A percentile compares a stretch with the other conserved stretches of the same genome.
phyloP scores from a whole-genome alignment of 2,329 filamentous ascomycete genomes.

The Didymella arachidicola region DNA sequence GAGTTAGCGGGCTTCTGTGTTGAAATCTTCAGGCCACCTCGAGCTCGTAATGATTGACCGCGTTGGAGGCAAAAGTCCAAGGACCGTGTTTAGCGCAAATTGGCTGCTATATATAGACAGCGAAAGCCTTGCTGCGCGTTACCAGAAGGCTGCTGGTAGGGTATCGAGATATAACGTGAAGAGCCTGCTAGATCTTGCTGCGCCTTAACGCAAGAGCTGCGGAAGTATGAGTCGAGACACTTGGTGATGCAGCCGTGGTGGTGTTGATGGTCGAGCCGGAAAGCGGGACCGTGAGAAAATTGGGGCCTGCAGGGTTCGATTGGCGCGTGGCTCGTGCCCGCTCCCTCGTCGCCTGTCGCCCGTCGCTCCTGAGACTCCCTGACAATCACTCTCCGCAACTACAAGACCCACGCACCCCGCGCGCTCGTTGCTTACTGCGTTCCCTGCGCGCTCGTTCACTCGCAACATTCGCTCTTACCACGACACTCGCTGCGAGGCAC shows the following conservation, averaged over 20 bases:
- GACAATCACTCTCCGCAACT: slow-evolving; percentile 35
- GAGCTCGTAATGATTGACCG: background rate
- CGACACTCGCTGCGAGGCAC: slow-evolving; percentile 7
- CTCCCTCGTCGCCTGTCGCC: slow-evolving; percentile 1
- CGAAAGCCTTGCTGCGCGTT: background rate
- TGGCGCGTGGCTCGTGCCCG: slow-evolving; percentile 5
- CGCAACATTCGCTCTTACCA: slow-evolving; percentile 24
- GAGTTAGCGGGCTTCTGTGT: too few relatives aligned
- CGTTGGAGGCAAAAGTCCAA: background rate
- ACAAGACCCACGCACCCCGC: slow-evolving; percentile 33
- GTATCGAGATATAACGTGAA: too few relatives aligned
- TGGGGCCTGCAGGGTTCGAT: slow-evolving; percentile 12
- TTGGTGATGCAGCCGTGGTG: background rate
- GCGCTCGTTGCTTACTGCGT: slow-evolving; percentile 31
- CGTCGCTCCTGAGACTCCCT: slow-evolving; percentile 28
- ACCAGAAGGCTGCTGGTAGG: background rate
- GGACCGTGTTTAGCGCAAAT: background rate
- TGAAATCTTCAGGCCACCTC: background rate
- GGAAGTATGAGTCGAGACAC: too few relatives aligned
- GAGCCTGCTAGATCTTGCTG: too few relatives aligned
- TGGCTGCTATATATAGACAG: slow-evolving; percentile 1
- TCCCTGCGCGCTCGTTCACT: slow-evolving; percentile 33
- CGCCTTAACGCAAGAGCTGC: too few relatives aligned
- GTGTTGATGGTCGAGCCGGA: slow-evolving; percentile 13
- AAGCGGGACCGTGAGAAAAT: slow-evolving; percentile 1